phyloP scores from a whole-genome alignment of 75 land plant genomes.

The Pinus taeda region DNA sequence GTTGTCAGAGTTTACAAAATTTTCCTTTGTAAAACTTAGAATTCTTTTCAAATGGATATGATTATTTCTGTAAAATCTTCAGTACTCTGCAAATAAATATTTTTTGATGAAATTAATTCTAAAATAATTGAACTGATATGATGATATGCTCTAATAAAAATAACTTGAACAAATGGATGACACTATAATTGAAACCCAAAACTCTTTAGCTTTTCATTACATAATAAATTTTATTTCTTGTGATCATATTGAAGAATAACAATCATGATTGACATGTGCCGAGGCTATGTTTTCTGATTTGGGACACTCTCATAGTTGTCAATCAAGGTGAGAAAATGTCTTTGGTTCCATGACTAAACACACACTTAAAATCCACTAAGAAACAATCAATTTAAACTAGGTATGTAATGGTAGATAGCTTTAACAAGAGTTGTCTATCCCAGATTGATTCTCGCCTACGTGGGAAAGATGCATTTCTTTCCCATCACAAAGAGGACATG shows the following conservation, averaged over 20 bases:
- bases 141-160: too few species aligned
- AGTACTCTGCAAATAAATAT: too few species aligned
- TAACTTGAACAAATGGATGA: too few species aligned
- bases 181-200: too few species aligned
- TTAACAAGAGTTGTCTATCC: constrained; percentile 57
- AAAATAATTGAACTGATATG: too few species aligned
- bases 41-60: too few species aligned
- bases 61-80: too few species aligned
- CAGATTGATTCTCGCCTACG: constrained; percentile 47
- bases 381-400: neutral
- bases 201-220: neutral
- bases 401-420: constrained; percentile 35
- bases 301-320: constrained; percentile 33
- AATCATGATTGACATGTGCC: constrained; percentile 13
- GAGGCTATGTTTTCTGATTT: constrained; percentile 47
- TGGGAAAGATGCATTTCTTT: constrained; percentile 83
- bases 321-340: constrained; percentile 23
- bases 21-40: too few species aligned
- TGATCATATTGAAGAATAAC: neutral
- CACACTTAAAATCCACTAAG: neutral
- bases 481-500: constrained; percentile 47
- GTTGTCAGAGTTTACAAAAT: too few species aligned
- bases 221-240: neutral
- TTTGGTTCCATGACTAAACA: neutral
- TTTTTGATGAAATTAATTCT: too few species aligned